phyloP scores from a whole-genome alignment of 345 rosid genomes.

The Lumnitzera racemosa region DNA sequence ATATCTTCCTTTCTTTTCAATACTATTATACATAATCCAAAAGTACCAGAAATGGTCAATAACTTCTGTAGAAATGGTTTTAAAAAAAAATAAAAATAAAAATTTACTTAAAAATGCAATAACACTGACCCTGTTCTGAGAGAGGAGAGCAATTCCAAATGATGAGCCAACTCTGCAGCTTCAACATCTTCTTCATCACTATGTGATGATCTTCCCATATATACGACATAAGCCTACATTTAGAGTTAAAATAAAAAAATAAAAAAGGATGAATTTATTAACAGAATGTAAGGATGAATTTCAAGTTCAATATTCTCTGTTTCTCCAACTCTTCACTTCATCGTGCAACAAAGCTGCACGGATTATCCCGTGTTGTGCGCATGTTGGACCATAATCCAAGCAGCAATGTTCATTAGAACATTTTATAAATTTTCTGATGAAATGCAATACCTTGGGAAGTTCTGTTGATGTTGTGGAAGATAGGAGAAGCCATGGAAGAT shows the following conservation, averaged over 20 bases:
- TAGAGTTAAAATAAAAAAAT: neutral
- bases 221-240: conserved; percentile 53
- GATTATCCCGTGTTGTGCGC: too few relatives aligned
- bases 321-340: too few relatives aligned
- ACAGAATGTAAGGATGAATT: too few relatives aligned
- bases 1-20: conserved; percentile 25
- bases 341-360: too few relatives aligned
- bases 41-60: neutral
- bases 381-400: too few relatives aligned
- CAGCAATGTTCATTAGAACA: too few relatives aligned
- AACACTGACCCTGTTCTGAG: conserved; percentile 33
- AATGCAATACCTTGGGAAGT: conserved; percentile 22
- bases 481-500: conserved; percentile 4
- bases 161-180: conserved; percentile 22
- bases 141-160: conserved; percentile 40
- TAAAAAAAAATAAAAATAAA: neutral
- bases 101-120: too few relatives aligned
- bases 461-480: conserved; percentile 15
- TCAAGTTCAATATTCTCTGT: neutral
- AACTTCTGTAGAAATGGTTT: neutral
- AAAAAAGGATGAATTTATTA: neutral
- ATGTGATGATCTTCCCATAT: conserved; percentile 56
- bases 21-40: conserved; percentile 17
- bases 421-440: neutral
- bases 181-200: conserved; percentile 10